Evolutionary conservation across 1,284 basidiomycete species (phyloP).

Genomic region (Papiliotrema nemorosa): DNA sequence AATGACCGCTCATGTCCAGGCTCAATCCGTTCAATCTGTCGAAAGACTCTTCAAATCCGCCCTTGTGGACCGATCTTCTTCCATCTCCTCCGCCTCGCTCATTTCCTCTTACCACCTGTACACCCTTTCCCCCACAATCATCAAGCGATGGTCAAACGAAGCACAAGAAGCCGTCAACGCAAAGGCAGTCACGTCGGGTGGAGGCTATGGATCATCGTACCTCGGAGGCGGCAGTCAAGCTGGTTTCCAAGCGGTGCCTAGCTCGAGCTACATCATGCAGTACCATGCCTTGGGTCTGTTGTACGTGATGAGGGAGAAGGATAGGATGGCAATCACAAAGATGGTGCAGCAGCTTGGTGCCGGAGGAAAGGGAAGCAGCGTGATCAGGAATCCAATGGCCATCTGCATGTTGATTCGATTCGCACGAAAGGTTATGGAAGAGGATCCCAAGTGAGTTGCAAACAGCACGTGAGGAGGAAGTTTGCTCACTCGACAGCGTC

Average conservation of each 20-base stretch:
- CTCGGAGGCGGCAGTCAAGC: constrained; percentile 29
- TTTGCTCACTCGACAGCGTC: constrained; percentile 55
- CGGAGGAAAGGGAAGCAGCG: constrained; percentile 66
- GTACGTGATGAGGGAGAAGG: constrained; percentile 93
- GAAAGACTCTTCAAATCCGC: constrained; percentile 99
- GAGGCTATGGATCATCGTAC: constrained; percentile 56
- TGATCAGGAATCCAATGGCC: constrained; percentile 95
- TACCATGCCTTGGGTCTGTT: constrained; percentile 95
- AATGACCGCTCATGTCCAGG: constrained; percentile 23
- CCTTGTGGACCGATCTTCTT: constrained; percentile 94
- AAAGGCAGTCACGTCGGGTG: constrained; percentile 62
- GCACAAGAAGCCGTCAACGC: constrained; percentile 93
- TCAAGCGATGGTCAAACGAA: constrained; percentile 98
- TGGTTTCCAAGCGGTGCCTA: constrained; percentile 73
- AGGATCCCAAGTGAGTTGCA: constrained; percentile 83
- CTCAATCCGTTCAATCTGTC: constrained; percentile 76
- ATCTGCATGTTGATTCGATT: constrained; percentile 98
- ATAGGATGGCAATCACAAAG: constrained; percentile 98
- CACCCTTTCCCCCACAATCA: constrained; percentile 87
- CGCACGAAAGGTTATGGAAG: constrained; percentile 95
- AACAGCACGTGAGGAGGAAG: neutral
- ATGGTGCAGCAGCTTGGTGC: constrained; percentile 97
- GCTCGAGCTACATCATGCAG: constrained; percentile 89
- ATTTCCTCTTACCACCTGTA: constrained; percentile 97
- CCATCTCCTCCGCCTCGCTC: constrained; percentile 92